Evolutionary conservation across 495 filamentous ascomycete species (phyloP).

Genomic region (Aspergillus haitiensis): DNA sequence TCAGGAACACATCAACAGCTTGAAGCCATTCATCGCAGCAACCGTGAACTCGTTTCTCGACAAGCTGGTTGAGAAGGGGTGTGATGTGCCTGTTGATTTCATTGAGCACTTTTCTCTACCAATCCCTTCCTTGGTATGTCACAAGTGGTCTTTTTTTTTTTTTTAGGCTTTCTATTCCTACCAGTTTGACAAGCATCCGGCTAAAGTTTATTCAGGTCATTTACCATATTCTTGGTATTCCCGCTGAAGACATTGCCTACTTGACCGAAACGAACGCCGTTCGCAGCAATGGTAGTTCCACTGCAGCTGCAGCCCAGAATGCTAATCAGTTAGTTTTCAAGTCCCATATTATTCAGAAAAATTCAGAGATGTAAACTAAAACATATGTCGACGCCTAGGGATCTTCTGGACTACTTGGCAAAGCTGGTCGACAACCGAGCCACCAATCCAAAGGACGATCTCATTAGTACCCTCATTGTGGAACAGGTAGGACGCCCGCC

Average conservation of each 20-base stretch:
- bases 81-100: neutral
- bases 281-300: constrained; percentile 6
- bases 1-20: constrained; percentile 3
- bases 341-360: neutral
- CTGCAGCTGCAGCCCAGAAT: constrained; percentile 9
- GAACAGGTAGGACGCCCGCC: neutral
- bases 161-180: no score
- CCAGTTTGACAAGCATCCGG: neutral
- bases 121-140: constrained; percentile 2
- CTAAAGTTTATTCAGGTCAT: constrained; percentile 2
- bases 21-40: constrained; percentile 1
- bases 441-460: neutral
- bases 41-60: constrained; percentile 6
- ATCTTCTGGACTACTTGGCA: constrained; percentile 5
- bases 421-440: constrained; percentile 5
- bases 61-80: constrained; percentile 3
- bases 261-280: constrained; percentile 2
- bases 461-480: constrained; percentile 6
- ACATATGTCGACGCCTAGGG: neutral
- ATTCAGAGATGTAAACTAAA: neutral
- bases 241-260: constrained; percentile 7
- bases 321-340: neutral
- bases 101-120: constrained; percentile 10
- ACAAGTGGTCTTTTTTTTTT: neutral
- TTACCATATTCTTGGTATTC: constrained; percentile 9